phyloP scores from a whole-genome alignment of 2,329 filamentous ascomycete genomes.

The Fusarium setosum region DNA sequence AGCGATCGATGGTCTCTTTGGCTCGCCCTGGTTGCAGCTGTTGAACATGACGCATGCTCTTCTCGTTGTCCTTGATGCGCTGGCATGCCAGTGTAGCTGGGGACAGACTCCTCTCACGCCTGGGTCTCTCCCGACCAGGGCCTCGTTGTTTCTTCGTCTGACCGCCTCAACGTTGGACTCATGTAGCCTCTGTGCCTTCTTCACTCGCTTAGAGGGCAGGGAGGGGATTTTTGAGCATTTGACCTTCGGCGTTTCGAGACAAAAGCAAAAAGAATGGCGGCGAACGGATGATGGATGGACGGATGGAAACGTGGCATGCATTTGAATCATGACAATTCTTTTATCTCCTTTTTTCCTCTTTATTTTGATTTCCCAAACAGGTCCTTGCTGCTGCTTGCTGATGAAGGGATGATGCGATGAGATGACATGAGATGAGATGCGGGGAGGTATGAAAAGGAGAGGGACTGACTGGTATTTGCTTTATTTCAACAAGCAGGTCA shows the following conservation, averaged over 20 bases:
- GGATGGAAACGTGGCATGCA: conserved; percentile 47
- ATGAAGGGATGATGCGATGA: conserved; percentile 24
- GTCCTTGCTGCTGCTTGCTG: conserved; percentile 25
- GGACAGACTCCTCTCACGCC: conserved; percentile 28
- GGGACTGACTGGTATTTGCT: conserved; percentile 24
- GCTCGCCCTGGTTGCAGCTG: neutral
- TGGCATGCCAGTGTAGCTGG: conserved; percentile 8
- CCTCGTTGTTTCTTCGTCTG: conserved; percentile 38
- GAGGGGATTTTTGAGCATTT: conserved; percentile 43
- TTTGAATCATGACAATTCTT: conserved; percentile 46
- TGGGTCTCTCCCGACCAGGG: conserved; percentile 28
- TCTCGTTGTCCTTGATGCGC: conserved; percentile 23
- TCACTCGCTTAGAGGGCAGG: conserved; percentile 25
- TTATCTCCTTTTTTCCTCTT: conserved; percentile 36
- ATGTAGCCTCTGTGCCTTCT: conserved; percentile 32
- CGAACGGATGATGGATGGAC: conserved; percentile 45
- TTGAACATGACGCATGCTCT: conserved; percentile 14
- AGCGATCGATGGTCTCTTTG: conserved; percentile 3
- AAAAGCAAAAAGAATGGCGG: conserved; percentile 46
- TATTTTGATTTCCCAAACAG: conserved; percentile 36
- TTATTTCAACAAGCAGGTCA: conserved; percentile 12
- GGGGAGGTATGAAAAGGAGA: conserved; percentile 10
- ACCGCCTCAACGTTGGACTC: conserved; percentile 41
- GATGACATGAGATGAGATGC: too few relatives aligned
- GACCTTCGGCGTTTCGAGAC: conserved; percentile 46